phyloP scores from a whole-genome alignment of 2,329 filamentous ascomycete genomes.

The Shiraia sp. region DNA sequence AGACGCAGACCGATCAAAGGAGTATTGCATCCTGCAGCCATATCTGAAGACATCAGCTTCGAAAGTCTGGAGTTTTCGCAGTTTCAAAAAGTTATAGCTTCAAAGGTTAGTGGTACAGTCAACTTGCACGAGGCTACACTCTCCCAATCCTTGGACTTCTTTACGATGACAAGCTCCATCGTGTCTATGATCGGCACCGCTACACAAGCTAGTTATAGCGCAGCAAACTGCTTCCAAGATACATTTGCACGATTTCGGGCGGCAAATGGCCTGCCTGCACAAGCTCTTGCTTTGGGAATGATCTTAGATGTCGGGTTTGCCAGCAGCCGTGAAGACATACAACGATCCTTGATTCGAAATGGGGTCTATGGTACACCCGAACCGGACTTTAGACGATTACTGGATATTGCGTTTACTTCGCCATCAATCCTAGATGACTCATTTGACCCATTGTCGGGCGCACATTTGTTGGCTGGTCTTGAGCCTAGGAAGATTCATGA shows the following conservation, averaged over 20 bases:
- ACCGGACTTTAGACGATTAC: slow-evolving; percentile 3
- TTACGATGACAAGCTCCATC: slow-evolving; percentile 22
- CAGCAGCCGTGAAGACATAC: slow-evolving; percentile 2
- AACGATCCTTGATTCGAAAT: slow-evolving; percentile 2
- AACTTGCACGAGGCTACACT: slow-evolving; percentile 19
- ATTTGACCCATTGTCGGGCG: slow-evolving; percentile 3
- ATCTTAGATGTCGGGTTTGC: slow-evolving; percentile 20
- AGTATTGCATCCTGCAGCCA: neutral
- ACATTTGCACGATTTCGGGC: slow-evolving; percentile 10
- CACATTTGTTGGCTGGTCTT: slow-evolving; percentile 3
- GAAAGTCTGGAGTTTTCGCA: neutral
- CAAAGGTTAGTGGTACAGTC: slow-evolving; percentile 25
- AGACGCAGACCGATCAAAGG: neutral
- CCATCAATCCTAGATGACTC: neutral
- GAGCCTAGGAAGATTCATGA: slow-evolving; percentile 4
- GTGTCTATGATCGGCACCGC: slow-evolving; percentile 12
- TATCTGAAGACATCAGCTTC: slow-evolving; percentile 3
- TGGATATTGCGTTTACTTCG: slow-evolving; percentile 8
- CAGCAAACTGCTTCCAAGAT: slow-evolving; percentile 15
- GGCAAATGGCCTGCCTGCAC: slow-evolving; percentile 5
- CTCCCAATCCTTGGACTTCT: slow-evolving; percentile 19
- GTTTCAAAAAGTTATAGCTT: slow-evolving; percentile 3
- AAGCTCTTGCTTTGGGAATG: slow-evolving; percentile 20
- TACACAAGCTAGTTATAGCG: slow-evolving; percentile 16
- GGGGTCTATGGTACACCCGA: slow-evolving; percentile 4